These are phyloP conservation scores for Monosporascus sp. DNA, from an alignment of 2,329 filamentous ascomycete species.

Conservation along the genomic window DNA sequence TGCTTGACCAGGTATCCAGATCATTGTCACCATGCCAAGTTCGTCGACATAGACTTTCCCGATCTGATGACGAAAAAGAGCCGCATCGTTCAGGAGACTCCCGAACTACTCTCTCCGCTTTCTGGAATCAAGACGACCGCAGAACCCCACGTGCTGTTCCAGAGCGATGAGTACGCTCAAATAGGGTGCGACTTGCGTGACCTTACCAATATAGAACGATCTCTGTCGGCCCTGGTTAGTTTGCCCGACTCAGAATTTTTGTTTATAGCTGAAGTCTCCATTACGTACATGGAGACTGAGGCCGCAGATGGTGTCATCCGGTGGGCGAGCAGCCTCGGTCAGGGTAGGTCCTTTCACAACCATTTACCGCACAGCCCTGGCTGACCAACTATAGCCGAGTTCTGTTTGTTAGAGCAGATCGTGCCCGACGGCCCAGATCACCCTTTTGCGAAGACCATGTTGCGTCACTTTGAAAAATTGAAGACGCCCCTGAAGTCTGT, in stretches of 20 bases:
- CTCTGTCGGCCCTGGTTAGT: slow-evolving; percentile 55
- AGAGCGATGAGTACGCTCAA: slow-evolving; percentile 68
- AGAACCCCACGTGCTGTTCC: slow-evolving; percentile 48
- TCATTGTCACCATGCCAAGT: slow-evolving; percentile 54
- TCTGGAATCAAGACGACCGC: slow-evolving; percentile 37
- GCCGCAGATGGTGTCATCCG: slow-evolving; percentile 68
- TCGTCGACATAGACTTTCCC: slow-evolving; percentile 83
- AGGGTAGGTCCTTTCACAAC: slow-evolving; percentile 44
- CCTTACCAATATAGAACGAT: slow-evolving; percentile 52
- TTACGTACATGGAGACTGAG: slow-evolving; percentile 79
- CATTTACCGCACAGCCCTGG: neutral
- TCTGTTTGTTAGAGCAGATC: slow-evolving; percentile 83
- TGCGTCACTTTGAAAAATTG: slow-evolving; percentile 75
- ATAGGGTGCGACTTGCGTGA: slow-evolving; percentile 77
- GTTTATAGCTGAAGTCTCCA: slow-evolving; percentile 84
- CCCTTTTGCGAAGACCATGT: slow-evolving; percentile 83
- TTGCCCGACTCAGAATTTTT: slow-evolving; percentile 58
- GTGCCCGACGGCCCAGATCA: slow-evolving; percentile 72
- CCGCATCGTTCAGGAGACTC: slow-evolving; percentile 58
- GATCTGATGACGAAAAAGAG: slow-evolving; percentile 73
- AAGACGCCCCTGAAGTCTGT: slow-evolving; percentile 74
- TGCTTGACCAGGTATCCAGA: slow-evolving; percentile 63
- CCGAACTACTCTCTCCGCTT: slow-evolving; percentile 51
- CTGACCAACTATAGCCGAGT: slow-evolving; percentile 52
- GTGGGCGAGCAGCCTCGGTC: slow-evolving; percentile 68